Evolutionary conservation across 208 protist genomes (phyloP).

Genomic region (Wallacemonas sp.): DNA sequence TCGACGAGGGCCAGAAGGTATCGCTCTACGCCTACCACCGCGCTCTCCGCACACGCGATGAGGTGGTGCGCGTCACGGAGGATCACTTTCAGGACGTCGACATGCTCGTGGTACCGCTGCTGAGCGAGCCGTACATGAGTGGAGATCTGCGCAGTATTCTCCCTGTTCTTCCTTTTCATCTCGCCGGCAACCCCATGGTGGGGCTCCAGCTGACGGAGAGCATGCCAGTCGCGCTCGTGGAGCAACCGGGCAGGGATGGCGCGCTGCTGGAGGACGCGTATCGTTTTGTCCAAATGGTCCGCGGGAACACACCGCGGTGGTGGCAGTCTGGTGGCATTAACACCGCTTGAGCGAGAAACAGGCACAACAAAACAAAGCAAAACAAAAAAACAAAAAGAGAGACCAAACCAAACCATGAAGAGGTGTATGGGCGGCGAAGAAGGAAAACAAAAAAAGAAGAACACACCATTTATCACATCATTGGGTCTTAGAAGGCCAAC

Average conservation of each 20-base stretch:
- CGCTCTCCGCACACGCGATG: conserved; percentile 76
- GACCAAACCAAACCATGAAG: background rate
- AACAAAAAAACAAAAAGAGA: conserved; percentile 3
- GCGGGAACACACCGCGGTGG: conserved; percentile 68
- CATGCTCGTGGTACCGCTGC: conserved; percentile 74
- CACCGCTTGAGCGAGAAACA: too few relatives aligned
- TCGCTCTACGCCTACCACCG: conserved; percentile 63
- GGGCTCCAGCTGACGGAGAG: conserved; percentile 70
- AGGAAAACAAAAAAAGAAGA: too few relatives aligned
- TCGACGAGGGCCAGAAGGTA: conserved; percentile 58
- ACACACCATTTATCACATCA: too few relatives aligned
- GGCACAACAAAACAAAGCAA: too few relatives aligned
- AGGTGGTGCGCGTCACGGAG: conserved; percentile 71
- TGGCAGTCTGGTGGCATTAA: conserved; percentile 30
- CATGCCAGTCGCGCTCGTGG: conserved; percentile 68
- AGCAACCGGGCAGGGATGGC: conserved; percentile 80
- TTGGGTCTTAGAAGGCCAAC: too few relatives aligned
- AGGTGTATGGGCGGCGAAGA: too few relatives aligned
- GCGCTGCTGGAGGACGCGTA: conserved; percentile 83
- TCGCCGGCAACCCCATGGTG: conserved; percentile 86
- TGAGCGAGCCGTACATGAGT: conserved; percentile 69
- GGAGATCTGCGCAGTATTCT: conserved; percentile 67
- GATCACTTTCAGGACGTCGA: conserved; percentile 89
- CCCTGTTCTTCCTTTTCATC: conserved; percentile 66
- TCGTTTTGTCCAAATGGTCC: conserved; percentile 80